These are phyloP conservation scores for Noccaea caerulescens DNA, from an alignment of 345 rosid species.

Conservation along the genomic window DNA sequence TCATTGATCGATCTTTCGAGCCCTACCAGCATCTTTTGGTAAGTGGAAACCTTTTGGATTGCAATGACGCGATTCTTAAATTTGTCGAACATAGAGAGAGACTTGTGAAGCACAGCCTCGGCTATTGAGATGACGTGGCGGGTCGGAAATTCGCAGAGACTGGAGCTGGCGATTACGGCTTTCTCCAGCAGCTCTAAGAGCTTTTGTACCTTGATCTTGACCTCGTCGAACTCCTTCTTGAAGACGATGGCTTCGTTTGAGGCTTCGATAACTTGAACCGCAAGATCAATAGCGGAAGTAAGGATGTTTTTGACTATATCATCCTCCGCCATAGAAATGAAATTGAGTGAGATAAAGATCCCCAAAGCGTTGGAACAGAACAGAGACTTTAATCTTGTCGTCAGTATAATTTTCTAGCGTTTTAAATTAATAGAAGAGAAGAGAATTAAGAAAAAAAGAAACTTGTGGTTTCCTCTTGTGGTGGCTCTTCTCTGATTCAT, in stretches of 20 bases:
- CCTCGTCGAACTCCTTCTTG: constrained; percentile 66
- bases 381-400: background rate
- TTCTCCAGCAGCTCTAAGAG: constrained; percentile 68
- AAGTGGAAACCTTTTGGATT: constrained; percentile 59
- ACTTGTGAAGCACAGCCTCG: constrained; percentile 69
- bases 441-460: background rate
- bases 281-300: constrained; percentile 66
- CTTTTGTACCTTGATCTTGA: constrained; percentile 69
- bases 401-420: background rate
- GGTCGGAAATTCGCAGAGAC: constrained; percentile 82
- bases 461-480: background rate
- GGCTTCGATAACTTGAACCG: constrained; percentile 62
- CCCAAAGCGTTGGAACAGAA: background rate
- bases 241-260: constrained; percentile 60
- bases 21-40: constrained; percentile 60
- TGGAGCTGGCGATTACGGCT: constrained; percentile 68
- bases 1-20: constrained; percentile 75
- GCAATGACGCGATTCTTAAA: constrained; percentile 56
- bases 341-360: background rate
- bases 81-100: constrained; percentile 54
- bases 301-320: constrained; percentile 69
- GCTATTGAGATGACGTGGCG: constrained; percentile 74
- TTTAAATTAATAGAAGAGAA: background rate
- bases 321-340: constrained; percentile 70
- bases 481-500: background rate